These are phyloP conservation scores for Termitomyces sp. DNA, from an alignment of 768 basidiomycete species.

Conservation along the genomic window DNA sequence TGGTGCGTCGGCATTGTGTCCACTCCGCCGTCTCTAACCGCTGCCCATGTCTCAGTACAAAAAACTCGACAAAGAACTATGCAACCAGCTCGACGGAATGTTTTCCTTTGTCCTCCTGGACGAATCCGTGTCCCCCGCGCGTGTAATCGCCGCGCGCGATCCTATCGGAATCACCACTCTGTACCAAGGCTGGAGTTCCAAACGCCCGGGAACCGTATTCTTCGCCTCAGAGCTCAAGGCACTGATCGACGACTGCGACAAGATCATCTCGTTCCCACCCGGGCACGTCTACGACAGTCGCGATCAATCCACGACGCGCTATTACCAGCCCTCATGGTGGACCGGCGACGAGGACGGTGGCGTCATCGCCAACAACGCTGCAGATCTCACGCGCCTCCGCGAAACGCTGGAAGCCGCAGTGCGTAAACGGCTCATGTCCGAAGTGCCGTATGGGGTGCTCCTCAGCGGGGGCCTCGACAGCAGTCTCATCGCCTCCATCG, in stretches of 20 bases:
- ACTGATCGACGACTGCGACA: conserved; percentile 86
- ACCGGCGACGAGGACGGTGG: conserved; percentile 67
- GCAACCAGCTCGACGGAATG: conserved; percentile 90
- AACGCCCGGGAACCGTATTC: conserved; percentile 74
- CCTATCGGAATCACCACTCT: conserved; percentile 98
- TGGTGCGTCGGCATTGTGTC: conserved; percentile 44
- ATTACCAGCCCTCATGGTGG: conserved; percentile 91
- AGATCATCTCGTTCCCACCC: conserved; percentile 93
- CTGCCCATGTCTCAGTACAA: conserved; percentile 53
- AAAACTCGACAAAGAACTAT: conserved; percentile 72
- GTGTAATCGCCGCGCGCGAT: conserved; percentile 94
- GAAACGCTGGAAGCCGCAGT: conserved; percentile 88
- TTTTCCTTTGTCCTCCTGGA: conserved; percentile 97
- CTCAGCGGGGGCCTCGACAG: conserved; percentile 94
- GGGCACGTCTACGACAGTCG: conserved; percentile 93
- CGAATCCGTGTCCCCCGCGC: conserved; percentile 82
- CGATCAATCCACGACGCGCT: conserved; percentile 72
- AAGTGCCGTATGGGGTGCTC: conserved; percentile 96
- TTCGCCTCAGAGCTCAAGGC: conserved; percentile 97
- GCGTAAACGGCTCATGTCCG: conserved; percentile 92
- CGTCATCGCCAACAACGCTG: conserved; percentile 50
- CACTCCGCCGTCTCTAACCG: neutral
- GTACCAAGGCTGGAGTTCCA: conserved; percentile 92
- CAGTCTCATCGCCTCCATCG: conserved; percentile 92
- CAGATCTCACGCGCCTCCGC: conserved; percentile 66